Base-by-base conservation (phyloP, 179 eudicot species). In the Amaranthus tricolor region DNA sequence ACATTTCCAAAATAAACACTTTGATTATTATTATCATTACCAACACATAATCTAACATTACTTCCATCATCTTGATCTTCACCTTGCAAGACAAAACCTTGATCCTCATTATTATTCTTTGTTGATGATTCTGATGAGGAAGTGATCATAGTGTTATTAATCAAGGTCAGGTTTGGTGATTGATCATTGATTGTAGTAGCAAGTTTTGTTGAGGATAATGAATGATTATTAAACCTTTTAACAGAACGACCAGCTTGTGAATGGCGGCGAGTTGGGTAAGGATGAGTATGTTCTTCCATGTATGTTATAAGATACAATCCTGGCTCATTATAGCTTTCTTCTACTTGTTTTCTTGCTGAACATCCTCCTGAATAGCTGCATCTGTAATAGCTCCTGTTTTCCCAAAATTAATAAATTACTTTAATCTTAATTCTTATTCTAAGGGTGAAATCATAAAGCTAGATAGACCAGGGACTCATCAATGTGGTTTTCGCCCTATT, bases 321-420 rank as follows among this genome's bases (percentile, higher is more conserved):
- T 1, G 92, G 86, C 21, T 88, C 85, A 1, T 62, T 79, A 11
- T 64, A 76, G 77, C 97, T 94, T 44, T 86, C 83, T 66, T 94
- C 98, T 7, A 94, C 97, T 82, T 91, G 98, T 74, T 90, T 94
- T 69, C 96, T 88, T 77, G 98, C 98, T 59, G 69, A 62, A 72
- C 98, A 94, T 4, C 93, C 98, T 70, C 82, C 86, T 73, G 83
- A 75, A 77, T 88, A 88, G 78, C 98, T 93, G 66, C 97, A 91
- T 75, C 90, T 88, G 75, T 93, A 93, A 55, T 93, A 93, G 82
- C 95, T 91, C 85, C 98, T 93, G 86, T 49, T 13, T 70, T 70
- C 43, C 10, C 62, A 14, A 13, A 31, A 31, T 3, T 2, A 31
- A 31, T 31, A 31, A 31, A 1, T 1, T 31, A 31, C 40, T 31